Evolutionary conservation across 2,329 filamentous ascomycete genomes (phyloP), one percentile per base, ranked within the genome.

Genomic region (Cladophialophora immunda): DNA sequence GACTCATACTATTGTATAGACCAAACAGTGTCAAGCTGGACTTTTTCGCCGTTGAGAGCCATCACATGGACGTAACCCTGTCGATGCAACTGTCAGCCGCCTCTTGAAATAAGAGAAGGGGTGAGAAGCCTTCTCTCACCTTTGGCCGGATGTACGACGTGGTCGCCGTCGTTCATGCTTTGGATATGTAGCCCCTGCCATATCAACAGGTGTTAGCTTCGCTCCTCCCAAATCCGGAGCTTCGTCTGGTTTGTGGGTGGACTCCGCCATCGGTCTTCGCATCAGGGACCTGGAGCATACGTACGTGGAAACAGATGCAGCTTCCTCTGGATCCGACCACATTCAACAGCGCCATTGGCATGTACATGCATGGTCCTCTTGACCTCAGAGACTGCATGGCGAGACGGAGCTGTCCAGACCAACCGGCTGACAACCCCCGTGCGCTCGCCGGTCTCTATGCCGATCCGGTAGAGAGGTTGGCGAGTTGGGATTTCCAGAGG

Each of bases 101-200:
- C n/a, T n/a, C n/a, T 67, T 34, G 25, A 27, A 17, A 22, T 17
- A 47, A 30, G 32, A 25, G 8, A n/a, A n/a, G n/a, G n/a, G n/a
- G n/a, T n/a, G n/a, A n/a, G n/a, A n/a, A n/a, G n/a, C n/a, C n/a
- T n/a, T 9, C 13, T n/a, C 38, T 30, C 69, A 83, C 80, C 79
- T 72, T 76, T 77, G 57, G 74, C 64, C 1, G 75, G 76, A 22
- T 63, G 70, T 30, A 80, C 74, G 9, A 70, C 72, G 55, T 80
- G 77, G 41, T 77, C 71, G 25, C 80, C 81, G 54, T 82, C 81
- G 55, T 79, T 81, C 27, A 76, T 70, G 62, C 80, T 82, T 36
- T 78, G 70, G 60, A 83, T 78, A 3, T 74, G 73, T n/a, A 83
- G 76, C 22, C 81, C 81, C 78, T 81, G 58, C 11, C 19, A 53